Base-by-base conservation (phyloP, 2,329 filamentous ascomycete species). In the Fusarium goolgardi region DNA sequence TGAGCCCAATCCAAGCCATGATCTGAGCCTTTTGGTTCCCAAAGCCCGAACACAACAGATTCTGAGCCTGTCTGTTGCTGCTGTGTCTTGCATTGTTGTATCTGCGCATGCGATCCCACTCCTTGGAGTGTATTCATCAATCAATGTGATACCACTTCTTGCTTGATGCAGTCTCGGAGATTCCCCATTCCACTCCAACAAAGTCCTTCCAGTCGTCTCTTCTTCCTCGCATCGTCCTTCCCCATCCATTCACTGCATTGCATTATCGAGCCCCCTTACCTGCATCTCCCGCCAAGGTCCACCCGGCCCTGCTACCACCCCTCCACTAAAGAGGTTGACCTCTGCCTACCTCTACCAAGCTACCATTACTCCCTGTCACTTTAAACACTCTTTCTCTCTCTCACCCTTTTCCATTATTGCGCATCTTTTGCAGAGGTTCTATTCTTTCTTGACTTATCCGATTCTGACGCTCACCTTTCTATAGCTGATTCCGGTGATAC, bases 401-500 rank as follows among this genome's bases (percentile, higher is more conserved):
- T 72, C 58, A 70, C 73, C 68, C 63, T 71, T 65, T 67, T 61
- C 67, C 63, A 20, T 46, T 57, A 45, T 69, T 72, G 59, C 70
- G 63, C 63, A 67, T 71, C 62, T 67, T 73, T 65, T 62, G 66
- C 57, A 54, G 62, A 72, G 67, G 63, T 63, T 68, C 66, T 63
- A 56, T 68, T 65, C 67, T 71, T 71, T 69, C 65, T 54, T 59
- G 23, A 56, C 62, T 44, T 67, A 65, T 69, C 65, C 63, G 46
- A 67, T 71, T 69, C 68, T 74, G 69, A 71, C 62, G 59, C 63
- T 73, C 67, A 77, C 82, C 81, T 85, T 75, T 78, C 70, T 79
- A 74, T 78, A 88, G 86, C 86, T 78, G 86, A 88, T 75, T 83
- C 84, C 73, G 84, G 84, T 79, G 86, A 88, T 75, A 88, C 81